Conservation (phyloP, 1,284 basidiomycete species). For the Puccinia polysora region DNA sequence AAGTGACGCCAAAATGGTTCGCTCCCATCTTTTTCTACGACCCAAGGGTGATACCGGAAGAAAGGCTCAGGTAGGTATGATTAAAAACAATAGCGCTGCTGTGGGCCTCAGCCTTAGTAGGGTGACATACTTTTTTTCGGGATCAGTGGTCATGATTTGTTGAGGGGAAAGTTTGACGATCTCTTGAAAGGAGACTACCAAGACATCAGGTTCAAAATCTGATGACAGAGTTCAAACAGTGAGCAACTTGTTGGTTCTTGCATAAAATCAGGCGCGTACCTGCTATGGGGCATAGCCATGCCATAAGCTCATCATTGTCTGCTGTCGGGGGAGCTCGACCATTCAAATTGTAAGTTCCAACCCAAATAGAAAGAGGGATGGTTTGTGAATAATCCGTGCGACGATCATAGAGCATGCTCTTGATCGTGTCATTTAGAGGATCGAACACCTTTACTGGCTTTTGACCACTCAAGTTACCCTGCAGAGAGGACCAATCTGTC, state of each 20-base stretch:
- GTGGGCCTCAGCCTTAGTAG: not conserved
- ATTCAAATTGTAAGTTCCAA: constrained; percentile 94
- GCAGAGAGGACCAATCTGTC: constrained; percentile 11
- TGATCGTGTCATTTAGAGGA: constrained; percentile 82
- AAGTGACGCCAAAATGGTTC: constrained; percentile 71
- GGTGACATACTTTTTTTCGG: constrained; percentile 70
- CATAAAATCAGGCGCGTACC: not conserved
- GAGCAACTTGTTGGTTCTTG: too few species aligned
- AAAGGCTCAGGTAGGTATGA: not conserved
- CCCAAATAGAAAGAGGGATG: constrained; percentile 68
- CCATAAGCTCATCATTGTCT: constrained; percentile 68
- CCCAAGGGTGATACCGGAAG: not conserved
- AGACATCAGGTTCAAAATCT: constrained; percentile 70
- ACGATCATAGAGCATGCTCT: constrained; percentile 66
- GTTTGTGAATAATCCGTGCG: constrained; percentile 77
- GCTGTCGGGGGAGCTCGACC: constrained; percentile 64
- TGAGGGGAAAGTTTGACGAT: constrained; percentile 94
- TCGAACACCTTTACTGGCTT: constrained; percentile 85
- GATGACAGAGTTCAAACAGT: constrained; percentile 30
- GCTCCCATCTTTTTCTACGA: constrained; percentile 76
- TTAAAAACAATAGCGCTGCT: too few species aligned
- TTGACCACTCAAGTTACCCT: constrained; percentile 89
- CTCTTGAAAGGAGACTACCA: constrained; percentile 93
- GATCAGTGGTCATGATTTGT: constrained; percentile 90
- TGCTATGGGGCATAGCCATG: constrained; percentile 68